Evolutionary conservation across 768 basidiomycete species (phyloP).

Genomic region (Amanita rimosa): DNA sequence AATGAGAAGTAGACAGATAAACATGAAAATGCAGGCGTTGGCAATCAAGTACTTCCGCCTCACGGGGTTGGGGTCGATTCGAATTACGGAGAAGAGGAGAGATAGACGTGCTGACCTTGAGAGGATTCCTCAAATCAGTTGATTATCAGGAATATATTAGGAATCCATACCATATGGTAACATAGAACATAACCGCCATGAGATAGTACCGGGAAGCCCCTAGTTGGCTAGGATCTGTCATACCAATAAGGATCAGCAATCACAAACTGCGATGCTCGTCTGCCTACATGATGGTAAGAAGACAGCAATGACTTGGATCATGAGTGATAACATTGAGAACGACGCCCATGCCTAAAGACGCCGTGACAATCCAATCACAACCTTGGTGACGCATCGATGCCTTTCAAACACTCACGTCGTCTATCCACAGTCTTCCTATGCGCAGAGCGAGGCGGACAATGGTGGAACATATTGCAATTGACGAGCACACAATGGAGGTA

Average conservation of each 20-base stretch:
- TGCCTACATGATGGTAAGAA: conserved; percentile 18
- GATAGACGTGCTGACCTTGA: conserved; percentile 34
- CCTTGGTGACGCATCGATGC: not conserved
- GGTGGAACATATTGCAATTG: conserved; percentile 21
- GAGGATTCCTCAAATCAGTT: not conserved
- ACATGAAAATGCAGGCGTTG: conserved; percentile 19
- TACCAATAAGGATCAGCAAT: not conserved
- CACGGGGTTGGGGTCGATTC: conserved; percentile 29
- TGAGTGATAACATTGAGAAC: conserved; percentile 16
- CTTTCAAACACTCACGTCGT: conserved; percentile 18
- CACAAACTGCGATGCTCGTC: not conserved
- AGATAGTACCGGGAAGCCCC: conserved; percentile 22
- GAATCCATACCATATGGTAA: conserved; percentile 24
- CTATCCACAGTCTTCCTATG: conserved; percentile 20
- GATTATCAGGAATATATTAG: not conserved
- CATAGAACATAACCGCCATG: conserved; percentile 26
- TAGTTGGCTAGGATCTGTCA: not conserved
- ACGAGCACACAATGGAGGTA: conserved; percentile 20
- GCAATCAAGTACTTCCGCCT: conserved; percentile 16
- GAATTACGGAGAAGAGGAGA: conserved; percentile 43
- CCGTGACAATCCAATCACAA: not conserved
- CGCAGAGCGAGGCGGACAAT: conserved; percentile 20
- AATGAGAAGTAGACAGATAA: conserved; percentile 23
- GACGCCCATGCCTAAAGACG: conserved; percentile 17
- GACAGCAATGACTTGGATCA: conserved; percentile 16